Evolutionary conservation across 768 basidiomycete species (phyloP).

Genomic region (Kondoa malvinella): DNA sequence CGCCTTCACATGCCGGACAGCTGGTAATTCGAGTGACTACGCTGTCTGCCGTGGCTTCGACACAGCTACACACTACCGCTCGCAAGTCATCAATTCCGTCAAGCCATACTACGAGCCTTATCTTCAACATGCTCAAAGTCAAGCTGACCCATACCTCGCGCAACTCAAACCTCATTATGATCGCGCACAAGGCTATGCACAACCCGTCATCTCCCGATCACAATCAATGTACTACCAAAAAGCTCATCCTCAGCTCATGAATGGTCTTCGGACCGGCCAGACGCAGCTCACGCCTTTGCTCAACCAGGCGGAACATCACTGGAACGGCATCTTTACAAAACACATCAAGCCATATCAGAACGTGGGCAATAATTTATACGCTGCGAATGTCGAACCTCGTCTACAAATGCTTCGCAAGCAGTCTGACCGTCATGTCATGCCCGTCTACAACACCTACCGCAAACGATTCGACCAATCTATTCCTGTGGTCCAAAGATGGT

Average conservation of each 20-base stretch:
- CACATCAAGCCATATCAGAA: conserved; percentile 10
- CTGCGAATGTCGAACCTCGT: conserved; percentile 15
- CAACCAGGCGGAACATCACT: not conserved
- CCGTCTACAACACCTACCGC: not conserved
- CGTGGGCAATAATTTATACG: conserved; percentile 15
- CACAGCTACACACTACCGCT: not conserved
- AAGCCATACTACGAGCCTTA: not conserved
- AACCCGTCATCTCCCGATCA: not conserved
- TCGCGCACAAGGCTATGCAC: not conserved
- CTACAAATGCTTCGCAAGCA: not conserved
- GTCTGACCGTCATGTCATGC: not conserved
- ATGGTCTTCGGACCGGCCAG: not conserved
- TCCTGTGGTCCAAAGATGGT: not conserved
- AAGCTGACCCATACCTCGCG: not conserved
- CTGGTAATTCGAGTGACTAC: not conserved
- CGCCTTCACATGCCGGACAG: not conserved
- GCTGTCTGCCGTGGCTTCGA: not conserved
- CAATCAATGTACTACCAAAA: not conserved
- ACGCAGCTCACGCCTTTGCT: not conserved
- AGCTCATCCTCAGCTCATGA: not conserved
- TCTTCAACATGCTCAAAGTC: not conserved
- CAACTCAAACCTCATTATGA: not conserved
- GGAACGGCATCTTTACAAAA: not conserved
- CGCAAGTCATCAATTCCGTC: not conserved
- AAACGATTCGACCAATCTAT: not conserved